Conservation (phyloP, 2,329 filamentous ascomycete genomes). For the Claviceps sp. region DNA sequence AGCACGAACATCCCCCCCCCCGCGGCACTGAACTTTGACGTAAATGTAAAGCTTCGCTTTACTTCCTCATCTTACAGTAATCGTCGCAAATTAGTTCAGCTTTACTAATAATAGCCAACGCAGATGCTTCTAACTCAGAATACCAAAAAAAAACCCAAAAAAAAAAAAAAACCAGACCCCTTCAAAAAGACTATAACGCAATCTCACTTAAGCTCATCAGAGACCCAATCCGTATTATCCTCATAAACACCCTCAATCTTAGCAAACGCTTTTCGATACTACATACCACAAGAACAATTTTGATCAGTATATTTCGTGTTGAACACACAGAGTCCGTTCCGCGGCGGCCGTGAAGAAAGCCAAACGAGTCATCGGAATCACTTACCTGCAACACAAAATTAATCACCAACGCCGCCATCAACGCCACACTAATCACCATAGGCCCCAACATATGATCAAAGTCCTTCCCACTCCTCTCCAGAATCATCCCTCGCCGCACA, state of each 20-base stretch:
- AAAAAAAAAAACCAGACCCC: too few species aligned
- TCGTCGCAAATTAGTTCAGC: too few species aligned
- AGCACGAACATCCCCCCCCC: too few species aligned
- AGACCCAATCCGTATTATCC: slow-evolving; percentile 4
- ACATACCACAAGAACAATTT: background rate
- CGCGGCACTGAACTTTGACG: too few species aligned
- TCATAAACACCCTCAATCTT: slow-evolving; percentile 11
- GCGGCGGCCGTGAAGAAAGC: background rate
- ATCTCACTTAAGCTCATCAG: slow-evolving; percentile 18
- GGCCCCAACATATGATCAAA: slow-evolving; percentile 86
- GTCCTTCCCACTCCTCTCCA: slow-evolving; percentile 75
- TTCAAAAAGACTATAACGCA: too few species aligned
- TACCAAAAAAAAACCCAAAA: too few species aligned
- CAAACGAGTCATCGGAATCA: slow-evolving; percentile 2
- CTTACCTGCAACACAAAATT: slow-evolving; percentile 82
- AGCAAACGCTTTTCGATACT: slow-evolving; percentile 22
- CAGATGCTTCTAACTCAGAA: too few species aligned
- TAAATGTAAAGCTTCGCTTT: too few species aligned
- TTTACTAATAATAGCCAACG: too few species aligned
- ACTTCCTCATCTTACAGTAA: too few species aligned
- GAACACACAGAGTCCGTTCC: too few species aligned
- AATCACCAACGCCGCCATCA: slow-evolving; percentile 65
- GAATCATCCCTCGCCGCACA: slow-evolving; percentile 63
- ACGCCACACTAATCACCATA: slow-evolving; percentile 63
- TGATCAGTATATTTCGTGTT: too few species aligned